These are phyloP conservation scores for Ustilago curta DNA, from an alignment of 1,284 basidiomycete species.

Conservation along the genomic window DNA sequence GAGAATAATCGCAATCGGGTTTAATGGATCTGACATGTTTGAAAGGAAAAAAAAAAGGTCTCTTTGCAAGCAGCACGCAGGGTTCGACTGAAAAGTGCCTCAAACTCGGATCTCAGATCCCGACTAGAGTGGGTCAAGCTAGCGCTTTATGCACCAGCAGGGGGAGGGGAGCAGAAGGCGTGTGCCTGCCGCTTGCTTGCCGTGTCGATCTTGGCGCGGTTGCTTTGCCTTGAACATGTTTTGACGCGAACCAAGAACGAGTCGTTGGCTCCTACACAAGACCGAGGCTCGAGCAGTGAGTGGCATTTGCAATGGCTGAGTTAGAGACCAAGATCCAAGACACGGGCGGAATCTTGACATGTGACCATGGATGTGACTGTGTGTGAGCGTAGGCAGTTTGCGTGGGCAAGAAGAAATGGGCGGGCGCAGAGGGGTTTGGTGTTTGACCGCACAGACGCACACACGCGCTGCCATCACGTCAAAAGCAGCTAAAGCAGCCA, in stretches of 20 bases:
- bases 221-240: neutral
- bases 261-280: neutral
- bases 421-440: too few relatives aligned
- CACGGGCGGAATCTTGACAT: neutral
- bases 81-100: neutral
- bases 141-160: neutral
- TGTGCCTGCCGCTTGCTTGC: conserved; percentile 2
- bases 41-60: too few relatives aligned
- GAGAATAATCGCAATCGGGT: neutral
- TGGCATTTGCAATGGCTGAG: too few relatives aligned
- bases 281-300: neutral
- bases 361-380: neutral
- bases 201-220: neutral
- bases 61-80: too few relatives aligned
- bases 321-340: too few relatives aligned
- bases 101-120: conserved; percentile 2
- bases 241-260: neutral
- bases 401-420: neutral
- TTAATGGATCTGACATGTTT: neutral
- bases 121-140: too few relatives aligned
- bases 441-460: neutral
- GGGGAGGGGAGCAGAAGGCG: neutral
- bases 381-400: conserved; percentile 1
- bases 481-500: too few relatives aligned
- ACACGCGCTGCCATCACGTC: neutral